These are phyloP conservation scores for Phallus indusiatus DNA, from an alignment of 768 basidiomycete species.

Conservation along the genomic window DNA sequence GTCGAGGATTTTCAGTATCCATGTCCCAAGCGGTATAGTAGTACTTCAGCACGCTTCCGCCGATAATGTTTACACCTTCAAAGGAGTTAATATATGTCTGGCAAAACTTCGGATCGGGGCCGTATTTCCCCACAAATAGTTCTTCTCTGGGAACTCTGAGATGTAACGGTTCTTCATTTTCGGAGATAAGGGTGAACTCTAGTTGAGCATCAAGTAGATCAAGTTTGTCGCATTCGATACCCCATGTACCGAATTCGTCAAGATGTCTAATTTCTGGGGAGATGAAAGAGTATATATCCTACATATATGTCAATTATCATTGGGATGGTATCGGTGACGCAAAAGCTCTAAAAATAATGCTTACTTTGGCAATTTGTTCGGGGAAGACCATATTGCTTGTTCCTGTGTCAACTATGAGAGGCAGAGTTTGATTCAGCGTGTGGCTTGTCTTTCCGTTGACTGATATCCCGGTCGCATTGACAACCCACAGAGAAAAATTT, in stretches of 20 bases:
- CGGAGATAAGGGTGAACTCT: conserved; percentile 41
- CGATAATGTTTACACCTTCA: conserved; percentile 32
- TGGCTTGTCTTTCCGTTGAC: conserved; percentile 45
- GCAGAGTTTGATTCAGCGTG: conserved; percentile 29
- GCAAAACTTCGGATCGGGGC: conserved; percentile 36
- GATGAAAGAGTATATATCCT: conserved; percentile 50
- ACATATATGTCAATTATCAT: not conserved
- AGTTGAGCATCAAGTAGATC: conserved; percentile 39
- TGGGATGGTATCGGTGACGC: not conserved
- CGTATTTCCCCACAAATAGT: conserved; percentile 48
- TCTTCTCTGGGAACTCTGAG: conserved; percentile 48
- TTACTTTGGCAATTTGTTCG: conserved; percentile 36
- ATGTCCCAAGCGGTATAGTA: conserved; percentile 54
- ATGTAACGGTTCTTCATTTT: conserved; percentile 39
- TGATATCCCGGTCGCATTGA: conserved; percentile 34
- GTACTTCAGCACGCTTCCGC: conserved; percentile 48
- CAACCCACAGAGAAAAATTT: conserved; percentile 37
- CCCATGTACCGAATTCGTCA: conserved; percentile 42
- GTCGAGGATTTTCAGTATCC: conserved; percentile 22
- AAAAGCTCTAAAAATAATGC: not conserved
- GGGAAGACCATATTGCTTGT: conserved; percentile 47
- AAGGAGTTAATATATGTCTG: conserved; percentile 54
- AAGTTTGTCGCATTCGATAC: conserved; percentile 40
- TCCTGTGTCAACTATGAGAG: conserved; percentile 48
- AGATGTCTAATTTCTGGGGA: conserved; percentile 46